Base-by-base conservation (phyloP, 768 basidiomycete species). In the Russula brevipes region DNA sequence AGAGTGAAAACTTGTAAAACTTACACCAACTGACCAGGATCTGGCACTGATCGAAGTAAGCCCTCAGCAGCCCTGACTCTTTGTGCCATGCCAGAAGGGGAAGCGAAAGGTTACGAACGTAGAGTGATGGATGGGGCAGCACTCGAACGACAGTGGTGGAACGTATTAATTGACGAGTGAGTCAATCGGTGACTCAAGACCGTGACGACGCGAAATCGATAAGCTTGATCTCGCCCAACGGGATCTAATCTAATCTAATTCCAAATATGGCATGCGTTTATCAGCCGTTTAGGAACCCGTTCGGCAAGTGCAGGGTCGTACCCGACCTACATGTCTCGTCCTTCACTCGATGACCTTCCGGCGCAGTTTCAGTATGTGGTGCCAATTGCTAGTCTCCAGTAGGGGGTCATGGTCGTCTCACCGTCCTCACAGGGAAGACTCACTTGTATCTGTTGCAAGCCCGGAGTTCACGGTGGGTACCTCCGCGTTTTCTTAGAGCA, bases 21-120 rank as follows among this genome's bases (percentile, higher is more conserved):
- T 69, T 69, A 82, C 81, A 78, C 76, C 33, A 75, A 72, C 63
- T 80, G 76, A n/a, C 74, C 76, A 8, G 75, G 71, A 8, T 79
- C 77, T 46, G 77, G 78, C 19, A 80, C 70, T 5, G 73, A 63
- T 70, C 80, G 78, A 54, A 81, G 70, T 52, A 82, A 66, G 6
- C 78, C 80, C 4, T 78, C 76, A 11, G 74, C 77, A 51, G 76
- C 67, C 39, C 80, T 70, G 59, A 82, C 75, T 35, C 75, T 79
- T 66, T 76, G 77, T 39, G 72, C 57, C 76, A 77, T 76, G 31
- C 1, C 39, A 6, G 31, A 14, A 19, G 19, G 24, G 3, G 30
- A 44, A 14, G 41, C 9, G 45, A 55, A 54, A 35, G 42, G 24
- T 7, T 33, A 11, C 10, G 44, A 35, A 35, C 2, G 42, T n/a